A percentile compares a stretch with the other conserved stretches of the same genome.
phyloP scores from a whole-genome alignment of 371 early-diverging fungal genomes.

The Blakeslea trispora region DNA sequence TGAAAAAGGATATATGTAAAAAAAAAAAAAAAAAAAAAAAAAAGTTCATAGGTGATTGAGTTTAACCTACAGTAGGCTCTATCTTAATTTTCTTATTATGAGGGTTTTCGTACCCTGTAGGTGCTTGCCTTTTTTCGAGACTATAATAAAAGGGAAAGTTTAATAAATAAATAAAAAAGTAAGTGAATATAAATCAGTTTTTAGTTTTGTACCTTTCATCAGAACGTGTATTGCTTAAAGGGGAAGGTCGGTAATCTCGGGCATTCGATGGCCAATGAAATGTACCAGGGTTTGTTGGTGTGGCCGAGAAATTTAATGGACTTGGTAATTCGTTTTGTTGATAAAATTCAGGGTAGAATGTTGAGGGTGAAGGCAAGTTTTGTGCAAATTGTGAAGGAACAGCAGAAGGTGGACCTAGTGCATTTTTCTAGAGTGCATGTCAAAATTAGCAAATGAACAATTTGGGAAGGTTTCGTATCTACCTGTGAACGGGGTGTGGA shows the following conservation, averaged over 20 bases:
- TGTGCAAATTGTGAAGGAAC: slow-evolving; percentile 74
- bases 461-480: too few species aligned
- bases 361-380: slow-evolving; percentile 75
- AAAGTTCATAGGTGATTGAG: background rate
- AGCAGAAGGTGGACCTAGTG: slow-evolving; percentile 50
- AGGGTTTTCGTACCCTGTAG: slow-evolving; percentile 8
- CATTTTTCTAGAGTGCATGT: background rate
- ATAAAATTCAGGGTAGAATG: slow-evolving; percentile 79
- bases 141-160: background rate
- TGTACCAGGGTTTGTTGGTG: slow-evolving; percentile 52
- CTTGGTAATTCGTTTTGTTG: slow-evolving; percentile 65
- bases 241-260: slow-evolving; percentile 39
- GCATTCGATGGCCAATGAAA: slow-evolving; percentile 62
- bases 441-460: too few species aligned
- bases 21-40: too few species aligned
- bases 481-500: background rate
- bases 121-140: slow-evolving; percentile 5
- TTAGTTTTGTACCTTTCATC: too few species aligned
- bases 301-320: slow-evolving; percentile 65
- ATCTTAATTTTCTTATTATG: slow-evolving; percentile 14
- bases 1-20: slow-evolving; percentile 1
- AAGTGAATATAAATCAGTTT: background rate
- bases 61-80: slow-evolving; percentile 10
- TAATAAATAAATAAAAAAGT: background rate
- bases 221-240: slow-evolving; percentile 10